These are phyloP conservation scores for Coprinellus aureogranulatus DNA, from an alignment of 768 basidiomycete genomes.

Conservation along the genomic window DNA sequence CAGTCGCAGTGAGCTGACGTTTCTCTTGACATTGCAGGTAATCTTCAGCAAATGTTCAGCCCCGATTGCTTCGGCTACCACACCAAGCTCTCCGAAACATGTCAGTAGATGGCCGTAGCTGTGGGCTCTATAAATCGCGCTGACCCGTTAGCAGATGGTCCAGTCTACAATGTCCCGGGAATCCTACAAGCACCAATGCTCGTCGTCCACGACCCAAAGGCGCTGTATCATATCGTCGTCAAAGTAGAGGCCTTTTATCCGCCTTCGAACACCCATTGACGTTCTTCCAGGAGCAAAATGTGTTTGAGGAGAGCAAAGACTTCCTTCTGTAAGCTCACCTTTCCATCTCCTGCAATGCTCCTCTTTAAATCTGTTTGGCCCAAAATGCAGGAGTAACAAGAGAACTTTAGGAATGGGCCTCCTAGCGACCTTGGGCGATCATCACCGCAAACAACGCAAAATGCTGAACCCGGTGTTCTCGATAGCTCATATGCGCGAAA, in stretches of 20 bases:
- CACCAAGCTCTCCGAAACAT: too few species aligned
- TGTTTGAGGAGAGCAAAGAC: slow-evolving; percentile 26
- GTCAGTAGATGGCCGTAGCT: too few species aligned
- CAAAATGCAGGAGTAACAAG: slow-evolving; percentile 9
- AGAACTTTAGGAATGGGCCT: slow-evolving; percentile 20
- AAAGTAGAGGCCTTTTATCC: too few species aligned
- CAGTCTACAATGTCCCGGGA: too few species aligned
- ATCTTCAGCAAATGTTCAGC: too few species aligned
- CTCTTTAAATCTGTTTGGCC: not conserved
- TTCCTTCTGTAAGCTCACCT: slow-evolving; percentile 21
- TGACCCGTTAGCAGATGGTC: too few species aligned
- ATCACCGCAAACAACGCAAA: slow-evolving; percentile 42
- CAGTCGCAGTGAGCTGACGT: too few species aligned
- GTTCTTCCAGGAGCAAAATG: slow-evolving; percentile 41
- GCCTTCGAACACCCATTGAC: too few species aligned
- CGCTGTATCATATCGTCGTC: slow-evolving; percentile 43
- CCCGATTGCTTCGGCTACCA: too few species aligned
- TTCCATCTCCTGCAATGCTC: too few species aligned
- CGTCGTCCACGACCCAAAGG: slow-evolving; percentile 43
- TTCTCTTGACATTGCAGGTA: too few species aligned
- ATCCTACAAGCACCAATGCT: slow-evolving; percentile 35
- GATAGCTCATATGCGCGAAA: slow-evolving; percentile 37
- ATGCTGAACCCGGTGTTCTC: slow-evolving; percentile 47
- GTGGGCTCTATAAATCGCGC: too few species aligned
- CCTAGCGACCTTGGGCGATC: slow-evolving; percentile 29